Evolutionary conservation across 179 eudicot genomes (phyloP).

Genomic region (Dionaea muscipula): DNA sequence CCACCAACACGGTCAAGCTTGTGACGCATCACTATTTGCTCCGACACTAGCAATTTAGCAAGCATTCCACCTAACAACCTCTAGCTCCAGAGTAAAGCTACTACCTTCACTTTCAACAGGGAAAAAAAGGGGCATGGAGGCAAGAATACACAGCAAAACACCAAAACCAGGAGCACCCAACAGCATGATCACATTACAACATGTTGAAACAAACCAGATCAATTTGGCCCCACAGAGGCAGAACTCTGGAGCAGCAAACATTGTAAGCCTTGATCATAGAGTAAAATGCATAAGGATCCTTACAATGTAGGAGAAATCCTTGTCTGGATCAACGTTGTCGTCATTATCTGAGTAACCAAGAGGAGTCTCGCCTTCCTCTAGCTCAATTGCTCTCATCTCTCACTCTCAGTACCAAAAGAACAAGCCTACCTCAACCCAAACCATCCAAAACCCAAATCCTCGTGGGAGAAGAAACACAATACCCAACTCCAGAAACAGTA

Average conservation of each 20-base stretch:
- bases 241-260: not conserved
- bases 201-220: no score
- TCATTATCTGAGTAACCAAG: constrained; percentile 18
- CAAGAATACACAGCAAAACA: no score
- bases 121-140: no score
- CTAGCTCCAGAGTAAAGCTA: no score
- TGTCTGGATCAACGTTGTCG: constrained; percentile 31
- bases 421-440: constrained; percentile 1
- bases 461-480: not conserved
- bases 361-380: constrained; percentile 32
- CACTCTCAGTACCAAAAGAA: constrained; percentile 7
- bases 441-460: not conserved
- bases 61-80: no score
- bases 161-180: no score
- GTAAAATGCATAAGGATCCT: constrained; percentile 9
- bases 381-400: constrained; percentile 23
- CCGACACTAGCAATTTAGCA: no score
- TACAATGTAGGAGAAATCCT: constrained; percentile 33
- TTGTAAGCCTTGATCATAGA: not conserved
- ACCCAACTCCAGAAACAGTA: not conserved
- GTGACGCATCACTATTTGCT: no score
- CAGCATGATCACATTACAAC: no score
- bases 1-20: no score
- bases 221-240: no score
- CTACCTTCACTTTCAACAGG: no score